Evolutionary conservation across 2,329 filamentous ascomycete genomes (phyloP).

Genomic region (Aspergillus flavus): DNA sequence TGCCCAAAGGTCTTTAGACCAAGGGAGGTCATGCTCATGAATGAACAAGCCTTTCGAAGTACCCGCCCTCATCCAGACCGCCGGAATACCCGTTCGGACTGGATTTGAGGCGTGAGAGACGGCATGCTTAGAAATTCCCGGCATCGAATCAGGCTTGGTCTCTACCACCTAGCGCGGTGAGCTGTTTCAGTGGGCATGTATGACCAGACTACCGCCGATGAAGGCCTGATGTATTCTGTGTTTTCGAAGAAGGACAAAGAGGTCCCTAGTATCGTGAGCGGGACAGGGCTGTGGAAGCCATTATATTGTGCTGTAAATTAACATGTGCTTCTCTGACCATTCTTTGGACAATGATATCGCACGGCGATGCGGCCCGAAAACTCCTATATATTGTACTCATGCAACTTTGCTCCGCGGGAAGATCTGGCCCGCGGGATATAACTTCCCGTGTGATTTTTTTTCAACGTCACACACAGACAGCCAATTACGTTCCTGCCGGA

Average conservation of each 20-base stretch:
- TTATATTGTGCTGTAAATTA: neutral
- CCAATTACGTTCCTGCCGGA: neutral
- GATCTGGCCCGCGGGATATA: neutral
- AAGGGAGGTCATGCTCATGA: slow-evolving; percentile 36
- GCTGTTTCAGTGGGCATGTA: too few species aligned
- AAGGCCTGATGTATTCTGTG: neutral
- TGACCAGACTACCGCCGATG: neutral
- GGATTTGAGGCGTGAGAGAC: neutral
- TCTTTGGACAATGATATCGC: neutral
- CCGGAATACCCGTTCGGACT: slow-evolving; percentile 26
- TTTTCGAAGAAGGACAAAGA: neutral
- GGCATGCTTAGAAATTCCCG: neutral
- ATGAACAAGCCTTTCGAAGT: slow-evolving; percentile 46
- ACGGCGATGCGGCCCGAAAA: neutral
- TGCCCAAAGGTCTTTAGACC: slow-evolving; percentile 27
- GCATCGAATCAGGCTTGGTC: neutral
- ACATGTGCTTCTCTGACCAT: neutral
- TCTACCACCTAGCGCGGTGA: too few species aligned
- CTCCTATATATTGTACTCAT: neutral
- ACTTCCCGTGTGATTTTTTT: neutral
- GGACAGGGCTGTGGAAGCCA: neutral
- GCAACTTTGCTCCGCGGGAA: neutral
- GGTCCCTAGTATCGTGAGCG: too few species aligned
- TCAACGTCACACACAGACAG: neutral
- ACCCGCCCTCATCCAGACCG: slow-evolving; percentile 43